Conservation (phyloP, 2,329 filamentous ascomycete genomes). For the Thyridium curvatum region DNA sequence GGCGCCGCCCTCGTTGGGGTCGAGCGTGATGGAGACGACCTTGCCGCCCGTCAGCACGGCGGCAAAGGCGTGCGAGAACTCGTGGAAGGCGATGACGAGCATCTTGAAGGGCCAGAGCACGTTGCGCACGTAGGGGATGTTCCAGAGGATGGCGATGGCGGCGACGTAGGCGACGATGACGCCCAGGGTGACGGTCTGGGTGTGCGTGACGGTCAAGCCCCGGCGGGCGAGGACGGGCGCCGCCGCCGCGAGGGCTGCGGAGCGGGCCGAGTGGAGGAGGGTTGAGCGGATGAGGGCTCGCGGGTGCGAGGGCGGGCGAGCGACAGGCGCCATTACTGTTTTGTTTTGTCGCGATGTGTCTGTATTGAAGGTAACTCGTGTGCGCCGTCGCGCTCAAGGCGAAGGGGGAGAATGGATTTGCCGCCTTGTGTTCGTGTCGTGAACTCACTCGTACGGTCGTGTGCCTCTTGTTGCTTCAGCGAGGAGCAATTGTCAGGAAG, state of each 20-base stretch:
- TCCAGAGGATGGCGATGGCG: constrained; percentile 71
- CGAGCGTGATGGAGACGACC: constrained; percentile 63
- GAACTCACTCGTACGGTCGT: too few relatives aligned
- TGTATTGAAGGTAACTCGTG: too few relatives aligned
- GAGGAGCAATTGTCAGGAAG: too few relatives aligned
- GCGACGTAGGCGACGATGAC: constrained; percentile 54
- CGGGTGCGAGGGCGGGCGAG: too few relatives aligned
- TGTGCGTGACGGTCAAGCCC: constrained; percentile 55
- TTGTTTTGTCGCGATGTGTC: too few relatives aligned
- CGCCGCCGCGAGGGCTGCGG: constrained; percentile 7
- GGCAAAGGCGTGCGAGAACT: constrained; percentile 70
- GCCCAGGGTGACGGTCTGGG: constrained; percentile 65
- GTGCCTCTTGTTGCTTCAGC: too few relatives aligned
- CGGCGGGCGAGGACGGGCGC: constrained; percentile 35
- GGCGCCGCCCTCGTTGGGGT: constrained; percentile 71
- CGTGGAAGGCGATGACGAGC: constrained; percentile 79
- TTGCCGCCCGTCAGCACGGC: constrained; percentile 66
- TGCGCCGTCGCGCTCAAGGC: too few relatives aligned
- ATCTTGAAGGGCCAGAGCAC: constrained; percentile 83
- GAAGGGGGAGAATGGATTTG: too few relatives aligned
- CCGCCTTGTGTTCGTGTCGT: too few relatives aligned
- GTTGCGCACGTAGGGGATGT: constrained; percentile 69
- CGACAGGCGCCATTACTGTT: constrained; percentile 1
- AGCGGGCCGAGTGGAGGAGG: background rate
- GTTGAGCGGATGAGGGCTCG: background rate